Evolutionary conservation across 257 asterid genomes (phyloP).

Genomic region (Nicotiana noctiflora): DNA sequence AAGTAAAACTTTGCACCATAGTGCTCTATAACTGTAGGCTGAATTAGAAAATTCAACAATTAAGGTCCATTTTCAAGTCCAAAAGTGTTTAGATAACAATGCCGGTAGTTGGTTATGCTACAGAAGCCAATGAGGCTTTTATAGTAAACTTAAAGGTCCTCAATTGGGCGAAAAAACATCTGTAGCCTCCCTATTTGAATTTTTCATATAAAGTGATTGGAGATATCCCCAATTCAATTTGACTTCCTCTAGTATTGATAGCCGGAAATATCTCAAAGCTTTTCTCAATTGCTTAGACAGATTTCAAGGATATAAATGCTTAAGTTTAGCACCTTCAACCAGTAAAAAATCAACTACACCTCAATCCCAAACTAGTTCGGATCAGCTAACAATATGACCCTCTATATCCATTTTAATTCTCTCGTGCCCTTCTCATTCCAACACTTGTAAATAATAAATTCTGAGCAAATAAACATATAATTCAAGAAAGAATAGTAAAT

Average conservation of each 20-base stretch:
- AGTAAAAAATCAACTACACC: not conserved
- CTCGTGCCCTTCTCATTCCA: no score
- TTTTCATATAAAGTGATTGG: not conserved
- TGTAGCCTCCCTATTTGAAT: not conserved
- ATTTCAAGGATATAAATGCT: not conserved
- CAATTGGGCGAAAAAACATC: not conserved
- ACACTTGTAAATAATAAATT: not conserved
- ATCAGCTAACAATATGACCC: not conserved
- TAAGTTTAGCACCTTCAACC: not conserved
- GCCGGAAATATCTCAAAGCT: not conserved
- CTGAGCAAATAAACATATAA: not conserved
- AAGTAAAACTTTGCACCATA: not conserved
- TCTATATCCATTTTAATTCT: not conserved
- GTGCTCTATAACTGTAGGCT: not conserved
- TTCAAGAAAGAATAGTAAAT: not conserved
- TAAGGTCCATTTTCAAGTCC: not conserved
- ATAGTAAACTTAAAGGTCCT: not conserved
- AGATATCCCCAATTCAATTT: not conserved
- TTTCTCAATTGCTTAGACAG: not conserved
- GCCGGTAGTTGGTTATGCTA: not conserved
- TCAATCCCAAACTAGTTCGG: not conserved
- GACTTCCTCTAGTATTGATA: not conserved
- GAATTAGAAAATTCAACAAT: not conserved
- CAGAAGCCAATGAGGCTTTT: not conserved
- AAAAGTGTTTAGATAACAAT: no score